Percentiles rank a stretch among this genome's conserved stretches.
These are phyloP conservation scores for Phytophthora lateralis DNA, from an alignment of 352 stramenopile genomes.

Conservation along the genomic window DNA sequence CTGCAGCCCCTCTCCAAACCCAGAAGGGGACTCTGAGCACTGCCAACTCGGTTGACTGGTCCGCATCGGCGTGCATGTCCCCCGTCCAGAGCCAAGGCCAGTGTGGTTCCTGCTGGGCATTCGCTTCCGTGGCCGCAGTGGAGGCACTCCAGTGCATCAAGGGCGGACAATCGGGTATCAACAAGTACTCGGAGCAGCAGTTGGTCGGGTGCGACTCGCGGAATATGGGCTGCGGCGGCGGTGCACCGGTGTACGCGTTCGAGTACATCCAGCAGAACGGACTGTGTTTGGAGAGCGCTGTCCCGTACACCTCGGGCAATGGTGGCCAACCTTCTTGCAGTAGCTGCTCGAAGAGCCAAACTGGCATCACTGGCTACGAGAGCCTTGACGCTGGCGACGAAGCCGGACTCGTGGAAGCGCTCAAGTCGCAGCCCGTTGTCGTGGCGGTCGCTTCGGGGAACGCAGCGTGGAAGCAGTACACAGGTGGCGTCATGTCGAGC, in stretches of 20 bases:
- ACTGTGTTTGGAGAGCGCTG: slow-evolving; percentile 73
- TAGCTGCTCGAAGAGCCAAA: slow-evolving; percentile 37
- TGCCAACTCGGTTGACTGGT: slow-evolving; percentile 42
- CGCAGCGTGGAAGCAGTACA: slow-evolving; percentile 96
- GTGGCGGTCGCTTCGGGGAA: slow-evolving; percentile 94
- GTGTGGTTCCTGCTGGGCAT: slow-evolving; percentile 97
- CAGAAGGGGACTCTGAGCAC: slow-evolving; percentile 14
- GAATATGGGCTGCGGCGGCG: slow-evolving; percentile 91
- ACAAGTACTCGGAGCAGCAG: slow-evolving; percentile 92
- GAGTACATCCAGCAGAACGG: slow-evolving; percentile 90
- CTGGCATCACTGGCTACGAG: slow-evolving; percentile 57
- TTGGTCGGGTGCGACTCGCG: slow-evolving; percentile 88
- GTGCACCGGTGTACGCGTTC: slow-evolving; percentile 89
- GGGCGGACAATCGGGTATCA: slow-evolving; percentile 54
- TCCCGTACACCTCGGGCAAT: slow-evolving; percentile 68
- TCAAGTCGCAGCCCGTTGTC: slow-evolving; percentile 92
- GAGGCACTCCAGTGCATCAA: slow-evolving; percentile 90
- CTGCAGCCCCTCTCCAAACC: slow-evolving; percentile 12
- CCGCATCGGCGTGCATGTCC: slow-evolving; percentile 43
- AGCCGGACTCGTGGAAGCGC: slow-evolving; percentile 74
- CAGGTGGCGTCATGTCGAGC: slow-evolving; percentile 80
- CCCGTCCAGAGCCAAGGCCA: slow-evolving; percentile 94
- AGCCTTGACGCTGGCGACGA: slow-evolving; percentile 64
- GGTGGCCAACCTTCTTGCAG: slow-evolving; percentile 29
- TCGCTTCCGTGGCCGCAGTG: slow-evolving; percentile 91